Percentiles rank a stretch among this genome's conserved stretches.
Evolutionary conservation across 2,329 filamentous ascomycete species (phyloP).

Genomic region (Arachnomyces sp.): DNA sequence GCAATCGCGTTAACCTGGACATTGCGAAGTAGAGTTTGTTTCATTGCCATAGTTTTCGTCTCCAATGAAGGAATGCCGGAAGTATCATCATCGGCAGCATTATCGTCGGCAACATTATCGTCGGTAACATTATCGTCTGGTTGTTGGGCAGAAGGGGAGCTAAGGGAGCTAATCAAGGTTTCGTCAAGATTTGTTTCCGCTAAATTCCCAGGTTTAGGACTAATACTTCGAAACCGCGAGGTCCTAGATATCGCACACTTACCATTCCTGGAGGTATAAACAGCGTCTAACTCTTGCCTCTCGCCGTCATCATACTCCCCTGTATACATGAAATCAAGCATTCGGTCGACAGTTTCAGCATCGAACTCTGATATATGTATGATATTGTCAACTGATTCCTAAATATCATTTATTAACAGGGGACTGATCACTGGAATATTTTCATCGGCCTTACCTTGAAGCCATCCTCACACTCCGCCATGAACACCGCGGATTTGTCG

Average conservation of each 20-base stretch:
- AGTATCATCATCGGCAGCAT: too few relatives aligned
- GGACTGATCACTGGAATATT: not conserved
- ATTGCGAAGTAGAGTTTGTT: not conserved
- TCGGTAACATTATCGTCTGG: too few relatives aligned
- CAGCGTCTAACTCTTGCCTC: not conserved
- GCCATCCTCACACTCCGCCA: constrained; percentile 13
- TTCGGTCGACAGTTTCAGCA: constrained; percentile 4
- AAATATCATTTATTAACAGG: not conserved
- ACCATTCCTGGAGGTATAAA: constrained; percentile 2
- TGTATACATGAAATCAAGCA: constrained; percentile 9
- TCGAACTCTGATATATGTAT: constrained; percentile 9
- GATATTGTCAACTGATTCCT: constrained; percentile 7
- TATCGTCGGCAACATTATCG: too few relatives aligned
- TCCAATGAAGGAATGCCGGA: too few relatives aligned
- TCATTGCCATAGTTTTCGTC: not conserved
- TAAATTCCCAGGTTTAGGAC: too few relatives aligned
- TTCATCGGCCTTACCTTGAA: constrained; percentile 20
- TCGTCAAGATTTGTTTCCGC: too few relatives aligned
- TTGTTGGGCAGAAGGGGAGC: too few relatives aligned
- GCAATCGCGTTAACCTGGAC: constrained; percentile 10
- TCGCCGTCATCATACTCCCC: constrained; percentile 2
- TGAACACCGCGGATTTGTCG: constrained; percentile 15
- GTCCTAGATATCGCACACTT: too few relatives aligned
- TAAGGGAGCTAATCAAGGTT: too few relatives aligned
- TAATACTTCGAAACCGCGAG: too few relatives aligned